Evolutionary conservation across 768 basidiomycete species (phyloP).

Genomic region (Nidularia sp.): DNA sequence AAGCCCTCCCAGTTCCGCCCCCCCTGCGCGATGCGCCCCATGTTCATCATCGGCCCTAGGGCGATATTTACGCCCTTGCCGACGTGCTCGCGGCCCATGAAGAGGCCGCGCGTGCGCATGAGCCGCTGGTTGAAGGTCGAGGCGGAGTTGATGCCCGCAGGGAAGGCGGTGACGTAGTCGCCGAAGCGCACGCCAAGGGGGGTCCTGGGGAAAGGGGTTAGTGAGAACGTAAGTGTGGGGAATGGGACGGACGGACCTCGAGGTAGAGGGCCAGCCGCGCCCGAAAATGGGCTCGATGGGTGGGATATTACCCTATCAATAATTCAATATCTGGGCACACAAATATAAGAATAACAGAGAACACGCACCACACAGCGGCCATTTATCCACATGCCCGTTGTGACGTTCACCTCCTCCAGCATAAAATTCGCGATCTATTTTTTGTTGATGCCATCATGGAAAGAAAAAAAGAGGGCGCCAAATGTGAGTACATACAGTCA

Average conservation of each 20-base stretch:
- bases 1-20: slow-evolving; percentile 97
- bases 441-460: no score
- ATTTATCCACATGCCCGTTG: slow-evolving; percentile 62
- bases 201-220: slow-evolving; percentile 40
- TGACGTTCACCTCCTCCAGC: slow-evolving; percentile 56
- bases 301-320: slow-evolving; percentile 51
- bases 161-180: slow-evolving; percentile 75
- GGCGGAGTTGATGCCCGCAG: slow-evolving; percentile 80
- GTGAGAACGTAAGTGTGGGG: background rate
- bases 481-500: no score
- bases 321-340: background rate
- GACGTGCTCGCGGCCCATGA: slow-evolving; percentile 79
- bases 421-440: slow-evolving; percentile 45
- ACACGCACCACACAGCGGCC: slow-evolving; percentile 64
- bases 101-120: slow-evolving; percentile 70
- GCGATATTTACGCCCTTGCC: slow-evolving; percentile 83
- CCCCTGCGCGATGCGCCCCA: slow-evolving; percentile 72
- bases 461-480: no score
- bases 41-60: slow-evolving; percentile 83
- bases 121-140: slow-evolving; percentile 71
- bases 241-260: slow-evolving; percentile 35
- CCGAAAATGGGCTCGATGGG: slow-evolving; percentile 36
- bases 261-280: slow-evolving; percentile 65
- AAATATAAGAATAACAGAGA: background rate
- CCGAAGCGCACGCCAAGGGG: slow-evolving; percentile 76